Evolutionary conservation across 805 yeast species (phyloP).

Genomic region (Starmerella potacharoeniae): DNA sequence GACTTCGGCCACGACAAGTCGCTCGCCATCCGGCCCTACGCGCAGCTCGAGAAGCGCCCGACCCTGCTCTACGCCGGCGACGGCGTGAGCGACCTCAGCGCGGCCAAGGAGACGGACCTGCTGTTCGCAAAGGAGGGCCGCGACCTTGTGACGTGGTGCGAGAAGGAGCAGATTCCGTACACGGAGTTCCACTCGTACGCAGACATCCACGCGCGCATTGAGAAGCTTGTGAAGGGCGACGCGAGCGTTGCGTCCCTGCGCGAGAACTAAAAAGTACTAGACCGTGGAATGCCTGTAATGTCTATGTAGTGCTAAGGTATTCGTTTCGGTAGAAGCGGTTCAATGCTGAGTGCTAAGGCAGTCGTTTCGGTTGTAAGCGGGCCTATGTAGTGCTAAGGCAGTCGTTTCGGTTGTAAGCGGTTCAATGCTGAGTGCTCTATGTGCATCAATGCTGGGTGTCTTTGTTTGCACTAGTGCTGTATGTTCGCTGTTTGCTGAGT

Average conservation of each 20-base stretch:
- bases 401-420: too few species aligned
- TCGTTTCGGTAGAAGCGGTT: neutral
- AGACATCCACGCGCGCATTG: constrained; percentile 58
- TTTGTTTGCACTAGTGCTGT: too few species aligned
- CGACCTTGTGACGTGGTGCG: constrained; percentile 79
- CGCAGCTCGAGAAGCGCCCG: constrained; percentile 38
- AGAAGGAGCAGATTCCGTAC: constrained; percentile 68
- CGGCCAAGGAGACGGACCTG: constrained; percentile 89
- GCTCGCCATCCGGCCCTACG: constrained; percentile 50
- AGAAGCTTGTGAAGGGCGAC: constrained; percentile 40
- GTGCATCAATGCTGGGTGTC: too few species aligned
- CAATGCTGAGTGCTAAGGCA: neutral
- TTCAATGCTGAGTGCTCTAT: too few species aligned
- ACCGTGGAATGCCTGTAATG: too few species aligned
- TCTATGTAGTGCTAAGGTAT: too few species aligned
- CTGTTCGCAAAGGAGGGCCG: constrained; percentile 88
- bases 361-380: too few species aligned
- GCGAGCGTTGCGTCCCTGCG: constrained; percentile 21
- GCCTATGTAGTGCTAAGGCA: too few species aligned
- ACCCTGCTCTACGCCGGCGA: constrained; percentile 88
- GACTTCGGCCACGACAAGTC: constrained; percentile 94
- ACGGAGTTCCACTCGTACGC: constrained; percentile 66
- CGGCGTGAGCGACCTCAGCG: constrained; percentile 90
- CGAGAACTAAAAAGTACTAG: constrained; percentile 8
- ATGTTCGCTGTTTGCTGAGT: too few species aligned